These are phyloP conservation scores for Cucumis cinereus DNA, from an alignment of 306 rosid genomes.

Conservation along the genomic window DNA sequence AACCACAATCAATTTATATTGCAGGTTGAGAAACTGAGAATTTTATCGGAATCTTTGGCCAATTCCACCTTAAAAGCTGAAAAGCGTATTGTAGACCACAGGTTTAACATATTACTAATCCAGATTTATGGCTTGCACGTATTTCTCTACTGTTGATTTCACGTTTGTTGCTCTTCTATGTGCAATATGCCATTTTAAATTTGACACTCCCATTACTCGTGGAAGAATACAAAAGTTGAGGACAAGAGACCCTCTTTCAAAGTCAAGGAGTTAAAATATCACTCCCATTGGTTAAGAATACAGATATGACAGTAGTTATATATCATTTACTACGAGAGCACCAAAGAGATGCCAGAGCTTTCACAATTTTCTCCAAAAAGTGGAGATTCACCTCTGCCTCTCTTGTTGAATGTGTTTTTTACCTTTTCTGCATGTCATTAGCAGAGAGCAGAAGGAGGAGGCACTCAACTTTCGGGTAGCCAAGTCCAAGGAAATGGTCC, in stretches of 20 bases:
- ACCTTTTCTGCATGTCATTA: not conserved
- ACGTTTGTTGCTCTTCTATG: not conserved
- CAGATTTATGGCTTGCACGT: not conserved
- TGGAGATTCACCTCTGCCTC: not conserved
- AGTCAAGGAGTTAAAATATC: not conserved
- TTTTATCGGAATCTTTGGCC: slow-evolving; percentile 74
- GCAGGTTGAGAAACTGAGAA: slow-evolving; percentile 76
- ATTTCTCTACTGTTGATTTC: not conserved
- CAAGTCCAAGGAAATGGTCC: slow-evolving; percentile 61
- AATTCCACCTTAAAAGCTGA: slow-evolving; percentile 73
- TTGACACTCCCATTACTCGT: not conserved
- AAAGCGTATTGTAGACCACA: slow-evolving; percentile 66
- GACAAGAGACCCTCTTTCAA: not conserved
- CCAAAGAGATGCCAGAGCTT: not conserved
- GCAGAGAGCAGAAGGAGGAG: slow-evolving; percentile 79
- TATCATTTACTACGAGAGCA: not conserved
- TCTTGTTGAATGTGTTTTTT: not conserved
- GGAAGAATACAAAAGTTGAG: not conserved
- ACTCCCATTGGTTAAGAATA: not conserved
- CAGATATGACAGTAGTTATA: not conserved
- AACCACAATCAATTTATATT: slow-evolving; percentile 9
- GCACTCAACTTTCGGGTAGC: slow-evolving; percentile 61
- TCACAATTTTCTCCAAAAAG: not conserved
- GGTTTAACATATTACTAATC: slow-evolving; percentile 30
- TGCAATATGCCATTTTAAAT: not conserved